These are phyloP conservation scores for Aspergillus aculeatinus DNA, from an alignment of 2,329 filamentous ascomycete species.

Conservation along the genomic window DNA sequence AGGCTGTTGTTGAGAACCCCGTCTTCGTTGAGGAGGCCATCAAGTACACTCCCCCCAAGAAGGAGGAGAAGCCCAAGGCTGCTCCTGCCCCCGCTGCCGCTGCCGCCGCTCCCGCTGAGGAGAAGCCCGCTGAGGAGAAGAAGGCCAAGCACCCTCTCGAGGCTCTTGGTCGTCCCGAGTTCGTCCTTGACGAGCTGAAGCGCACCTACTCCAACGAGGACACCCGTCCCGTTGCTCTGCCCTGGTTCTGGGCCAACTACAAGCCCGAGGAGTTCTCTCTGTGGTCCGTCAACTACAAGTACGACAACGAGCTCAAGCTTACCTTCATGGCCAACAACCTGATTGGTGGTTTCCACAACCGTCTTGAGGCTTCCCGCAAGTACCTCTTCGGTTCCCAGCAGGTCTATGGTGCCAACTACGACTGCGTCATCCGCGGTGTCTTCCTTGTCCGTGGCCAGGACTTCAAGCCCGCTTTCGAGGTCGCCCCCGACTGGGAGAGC, in stretches of 20 bases:
- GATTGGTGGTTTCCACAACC: slow-evolving; percentile 95
- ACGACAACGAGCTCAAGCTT: slow-evolving; percentile 95
- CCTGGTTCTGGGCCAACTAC: slow-evolving; percentile 98
- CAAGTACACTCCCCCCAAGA: slow-evolving; percentile 73
- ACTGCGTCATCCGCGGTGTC: slow-evolving; percentile 87
- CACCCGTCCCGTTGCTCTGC: slow-evolving; percentile 74
- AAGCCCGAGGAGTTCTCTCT: slow-evolving; percentile 94
- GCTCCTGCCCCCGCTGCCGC: slow-evolving; percentile 65
- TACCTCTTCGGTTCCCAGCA: slow-evolving; percentile 89
- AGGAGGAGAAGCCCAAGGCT: slow-evolving; percentile 68
- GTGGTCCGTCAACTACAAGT: slow-evolving; percentile 96
- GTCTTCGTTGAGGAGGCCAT: slow-evolving; percentile 78
- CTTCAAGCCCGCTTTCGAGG: slow-evolving; percentile 80
- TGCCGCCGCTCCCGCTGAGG: slow-evolving; percentile 51
- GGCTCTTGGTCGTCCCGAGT: slow-evolving; percentile 72
- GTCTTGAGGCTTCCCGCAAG: slow-evolving; percentile 97
- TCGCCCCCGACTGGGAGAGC: slow-evolving; percentile 95
- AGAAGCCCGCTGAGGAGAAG: slow-evolving; percentile 61
- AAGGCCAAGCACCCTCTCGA: slow-evolving; percentile 98
- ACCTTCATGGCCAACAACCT: slow-evolving; percentile 99
- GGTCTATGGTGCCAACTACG: slow-evolving; percentile 85
- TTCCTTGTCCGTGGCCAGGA: slow-evolving; percentile 95
- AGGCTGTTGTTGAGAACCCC: slow-evolving; percentile 71
- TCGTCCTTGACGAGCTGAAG: slow-evolving; percentile 96
- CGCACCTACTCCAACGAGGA: slow-evolving; percentile 97